Evolutionary conservation across 352 stramenopile species (phyloP).

Genomic region (Pythium brachiatum): DNA sequence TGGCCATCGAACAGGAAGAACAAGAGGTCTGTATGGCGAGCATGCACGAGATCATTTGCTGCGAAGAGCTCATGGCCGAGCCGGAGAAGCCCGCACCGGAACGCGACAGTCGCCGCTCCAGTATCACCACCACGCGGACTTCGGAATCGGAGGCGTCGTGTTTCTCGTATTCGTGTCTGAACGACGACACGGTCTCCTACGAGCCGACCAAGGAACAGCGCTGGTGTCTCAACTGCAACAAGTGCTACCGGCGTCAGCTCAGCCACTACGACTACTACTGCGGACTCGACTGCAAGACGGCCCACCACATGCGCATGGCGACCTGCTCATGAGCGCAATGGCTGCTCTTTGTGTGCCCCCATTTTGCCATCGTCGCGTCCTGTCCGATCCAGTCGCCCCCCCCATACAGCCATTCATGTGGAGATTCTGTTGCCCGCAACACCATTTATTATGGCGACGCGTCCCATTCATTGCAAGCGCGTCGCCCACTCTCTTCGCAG

Average conservation of each 20-base stretch:
- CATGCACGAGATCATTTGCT: constrained; percentile 53
- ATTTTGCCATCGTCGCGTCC: background rate
- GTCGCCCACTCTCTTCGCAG: background rate
- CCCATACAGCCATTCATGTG: background rate
- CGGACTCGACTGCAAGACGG: constrained; percentile 68
- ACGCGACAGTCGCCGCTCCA: constrained; percentile 16
- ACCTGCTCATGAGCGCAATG: constrained; percentile 8
- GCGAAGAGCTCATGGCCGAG: constrained; percentile 30
- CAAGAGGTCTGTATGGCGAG: constrained; percentile 31
- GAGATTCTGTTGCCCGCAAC: background rate
- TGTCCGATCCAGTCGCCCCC: background rate
- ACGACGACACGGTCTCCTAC: constrained; percentile 26
- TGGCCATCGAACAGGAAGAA: constrained; percentile 59
- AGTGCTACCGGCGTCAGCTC: constrained; percentile 66
- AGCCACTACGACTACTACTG: constrained; percentile 75
- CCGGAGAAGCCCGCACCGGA: constrained; percentile 6
- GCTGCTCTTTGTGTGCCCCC: background rate
- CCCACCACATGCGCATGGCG: constrained; percentile 40
- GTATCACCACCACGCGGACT: constrained; percentile 23
- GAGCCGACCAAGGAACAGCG: constrained; percentile 67
- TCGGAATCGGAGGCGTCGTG: constrained; percentile 22
- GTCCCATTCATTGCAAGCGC: background rate
- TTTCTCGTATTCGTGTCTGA: constrained; percentile 22
- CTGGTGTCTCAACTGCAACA: constrained; percentile 78
- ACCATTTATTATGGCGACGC: background rate